Conservation (phyloP, 768 basidiomycete genomes). For the Tephrocybe rancida region DNA sequence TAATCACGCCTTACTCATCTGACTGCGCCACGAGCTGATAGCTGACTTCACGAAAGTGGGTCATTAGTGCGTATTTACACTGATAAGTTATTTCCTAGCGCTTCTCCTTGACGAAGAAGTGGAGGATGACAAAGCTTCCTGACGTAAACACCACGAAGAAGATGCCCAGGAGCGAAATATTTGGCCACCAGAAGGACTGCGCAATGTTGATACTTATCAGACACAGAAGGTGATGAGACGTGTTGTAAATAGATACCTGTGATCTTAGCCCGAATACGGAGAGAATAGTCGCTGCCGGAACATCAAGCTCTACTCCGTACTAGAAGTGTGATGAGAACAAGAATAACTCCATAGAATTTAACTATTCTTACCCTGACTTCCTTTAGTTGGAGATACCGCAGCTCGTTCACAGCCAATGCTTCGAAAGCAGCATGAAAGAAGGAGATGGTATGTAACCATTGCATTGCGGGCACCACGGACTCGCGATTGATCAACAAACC, state of each 20-base stretch:
- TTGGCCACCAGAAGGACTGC: conserved; percentile 99
- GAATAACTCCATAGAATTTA: background rate
- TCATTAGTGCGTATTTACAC: no score
- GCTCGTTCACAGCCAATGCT: conserved; percentile 95
- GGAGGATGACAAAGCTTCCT: conserved; percentile 76
- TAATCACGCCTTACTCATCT: no score
- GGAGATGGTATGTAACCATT: conserved; percentile 88
- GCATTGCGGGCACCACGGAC: conserved; percentile 68
- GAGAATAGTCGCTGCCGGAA: conserved; percentile 94
- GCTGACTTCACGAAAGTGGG: no score
- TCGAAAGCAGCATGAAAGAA: conserved; percentile 99
- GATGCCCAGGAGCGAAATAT: conserved; percentile 81
- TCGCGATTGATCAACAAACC: conserved; percentile 95
- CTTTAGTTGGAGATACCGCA: conserved; percentile 90
- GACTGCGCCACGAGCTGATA: no score
- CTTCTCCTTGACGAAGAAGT: conserved; percentile 88
- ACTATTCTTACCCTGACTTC: conserved; percentile 74
- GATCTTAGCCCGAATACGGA: conserved; percentile 92
- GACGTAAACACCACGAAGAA: conserved; percentile 84
- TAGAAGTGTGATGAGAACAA: conserved; percentile 30
- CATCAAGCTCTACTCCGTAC: conserved; percentile 97
- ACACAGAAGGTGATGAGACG: conserved; percentile 16
- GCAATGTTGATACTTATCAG: conserved; percentile 5
- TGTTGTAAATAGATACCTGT: conserved; percentile 49
- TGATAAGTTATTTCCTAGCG: conserved; percentile 33